Evolutionary conservation across 306 rosid genomes (phyloP).

Genomic region (Prunus davidiana): DNA sequence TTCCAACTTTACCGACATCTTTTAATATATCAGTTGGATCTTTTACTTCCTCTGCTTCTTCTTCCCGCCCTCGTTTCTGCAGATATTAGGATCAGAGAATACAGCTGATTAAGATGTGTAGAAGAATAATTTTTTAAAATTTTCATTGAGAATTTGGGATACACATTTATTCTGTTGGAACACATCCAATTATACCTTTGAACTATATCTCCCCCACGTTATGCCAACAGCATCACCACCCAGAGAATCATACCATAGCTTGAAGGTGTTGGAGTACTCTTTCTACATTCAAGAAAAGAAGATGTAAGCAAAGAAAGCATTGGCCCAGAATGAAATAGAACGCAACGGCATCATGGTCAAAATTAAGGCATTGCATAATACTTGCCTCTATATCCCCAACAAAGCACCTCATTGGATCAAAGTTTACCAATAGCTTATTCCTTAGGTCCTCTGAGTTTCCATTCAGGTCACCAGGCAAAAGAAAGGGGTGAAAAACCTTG

Average conservation of each 20-base stretch:
- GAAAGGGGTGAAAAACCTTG: conserved; percentile 65
- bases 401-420: conserved; percentile 75
- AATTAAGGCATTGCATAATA: conserved; percentile 12
- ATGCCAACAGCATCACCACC: conserved; percentile 95
- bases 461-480: conserved; percentile 63
- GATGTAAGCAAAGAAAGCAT: background rate
- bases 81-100: conserved; percentile 16
- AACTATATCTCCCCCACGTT: conserved; percentile 58
- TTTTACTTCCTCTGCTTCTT: conserved; percentile 35
- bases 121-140: background rate
- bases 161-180: background rate
- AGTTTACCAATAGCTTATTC: conserved; percentile 70
- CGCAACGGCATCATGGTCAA: conserved; percentile 5
- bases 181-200: conserved; percentile 52
- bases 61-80: conserved; percentile 79
- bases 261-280: conserved; percentile 58
- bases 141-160: background rate
- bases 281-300: conserved; percentile 38
- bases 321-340: background rate
- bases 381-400: conserved; percentile 78
- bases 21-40: conserved; percentile 56
- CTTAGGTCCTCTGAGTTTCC: conserved; percentile 55
- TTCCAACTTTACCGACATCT: conserved; percentile 69
- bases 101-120: background rate
- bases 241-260: conserved; percentile 86